Conservation (phyloP, 2,329 filamentous ascomycete species). For the Fusarium sp. region DNA sequence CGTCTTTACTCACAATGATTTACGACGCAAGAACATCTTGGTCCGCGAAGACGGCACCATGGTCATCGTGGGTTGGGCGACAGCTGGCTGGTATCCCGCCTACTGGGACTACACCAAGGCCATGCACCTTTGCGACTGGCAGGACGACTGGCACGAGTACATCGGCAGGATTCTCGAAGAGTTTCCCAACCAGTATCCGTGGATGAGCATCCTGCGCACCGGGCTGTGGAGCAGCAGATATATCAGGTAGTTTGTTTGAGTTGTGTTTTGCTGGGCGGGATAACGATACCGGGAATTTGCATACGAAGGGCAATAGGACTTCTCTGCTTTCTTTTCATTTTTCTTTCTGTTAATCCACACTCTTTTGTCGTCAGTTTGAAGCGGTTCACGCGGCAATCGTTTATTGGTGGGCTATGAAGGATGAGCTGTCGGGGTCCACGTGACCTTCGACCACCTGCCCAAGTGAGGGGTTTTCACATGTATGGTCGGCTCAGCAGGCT, state of each 20-base stretch:
- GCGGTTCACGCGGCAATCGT: background rate
- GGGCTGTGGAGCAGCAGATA: background rate
- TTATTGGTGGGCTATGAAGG: background rate
- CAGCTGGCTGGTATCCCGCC: slow-evolving; percentile 19
- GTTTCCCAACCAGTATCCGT: background rate
- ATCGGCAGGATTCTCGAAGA: slow-evolving; percentile 1
- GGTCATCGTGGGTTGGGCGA: slow-evolving; percentile 25
- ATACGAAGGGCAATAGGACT: background rate
- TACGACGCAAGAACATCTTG: slow-evolving; percentile 27
- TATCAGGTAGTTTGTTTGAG: background rate
- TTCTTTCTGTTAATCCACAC: background rate
- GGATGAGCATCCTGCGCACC: background rate
- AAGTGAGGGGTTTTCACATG: background rate
- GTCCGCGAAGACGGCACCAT: slow-evolving; percentile 1
- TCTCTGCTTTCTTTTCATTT: background rate
- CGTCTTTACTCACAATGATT: slow-evolving; percentile 25
- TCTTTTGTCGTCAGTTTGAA: background rate
- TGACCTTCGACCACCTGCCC: background rate
- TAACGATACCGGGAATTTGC: background rate
- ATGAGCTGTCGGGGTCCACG: background rate
- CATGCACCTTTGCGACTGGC: background rate
- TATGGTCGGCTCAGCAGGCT: background rate
- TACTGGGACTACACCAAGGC: slow-evolving; percentile 26
- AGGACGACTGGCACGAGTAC: slow-evolving; percentile 16
- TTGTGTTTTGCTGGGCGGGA: background rate